Base-by-base conservation (phyloP, 108 stramenopile species). In the Ochromonas danica region DNA sequence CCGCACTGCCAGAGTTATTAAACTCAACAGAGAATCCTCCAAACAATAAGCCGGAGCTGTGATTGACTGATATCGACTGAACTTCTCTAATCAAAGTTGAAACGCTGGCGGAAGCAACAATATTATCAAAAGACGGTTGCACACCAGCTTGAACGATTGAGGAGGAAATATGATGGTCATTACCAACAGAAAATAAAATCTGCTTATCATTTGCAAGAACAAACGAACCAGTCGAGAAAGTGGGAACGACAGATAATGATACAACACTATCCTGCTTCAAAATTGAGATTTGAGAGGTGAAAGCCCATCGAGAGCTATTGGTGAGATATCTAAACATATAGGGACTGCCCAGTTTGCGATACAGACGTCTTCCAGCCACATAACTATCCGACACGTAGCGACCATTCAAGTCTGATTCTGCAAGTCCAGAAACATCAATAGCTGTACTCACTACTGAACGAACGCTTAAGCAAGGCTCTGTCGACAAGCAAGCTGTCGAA, bases 1-100 rank as follows among this genome's bases (percentile, higher is more conserved):
- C 35, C 40, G 43, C 27, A 45, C 3, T 60, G 6, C 45, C 43
- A 10, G 72, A 75, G 6, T 28, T 14, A 41, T 75, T 75, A 33
- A 75, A 75, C 3, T 75, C 72, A 42, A 75, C 17, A 27, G 36
- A 14, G 40, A 42, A 75, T 41, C 51, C 45, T 27, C 72, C 72
- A 36, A 75, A 75, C n/a, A 75, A 42, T 33, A 75, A 60, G 31
- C 72, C 72, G 38, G 6, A 6, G 6, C 14, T 10, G 38, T 6
- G 6, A 27, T 3, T 33, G 51, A 75, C 25, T 27, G 72, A 42
- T 14, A 75, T 60, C 10, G 31, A 31, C 40, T 75, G 72, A 75
- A 75, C 72, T 75, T 75, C 72, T 33, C 10, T 3, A 6, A 41
- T 75, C 14, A 3, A 60, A 60, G 36, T 31, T 14, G 3, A 14